Evolutionary conservation across 768 basidiomycete genomes (phyloP), one percentile per base, ranked within the genome.

Genomic region (Rhodotorula sphaerocarpa): DNA sequence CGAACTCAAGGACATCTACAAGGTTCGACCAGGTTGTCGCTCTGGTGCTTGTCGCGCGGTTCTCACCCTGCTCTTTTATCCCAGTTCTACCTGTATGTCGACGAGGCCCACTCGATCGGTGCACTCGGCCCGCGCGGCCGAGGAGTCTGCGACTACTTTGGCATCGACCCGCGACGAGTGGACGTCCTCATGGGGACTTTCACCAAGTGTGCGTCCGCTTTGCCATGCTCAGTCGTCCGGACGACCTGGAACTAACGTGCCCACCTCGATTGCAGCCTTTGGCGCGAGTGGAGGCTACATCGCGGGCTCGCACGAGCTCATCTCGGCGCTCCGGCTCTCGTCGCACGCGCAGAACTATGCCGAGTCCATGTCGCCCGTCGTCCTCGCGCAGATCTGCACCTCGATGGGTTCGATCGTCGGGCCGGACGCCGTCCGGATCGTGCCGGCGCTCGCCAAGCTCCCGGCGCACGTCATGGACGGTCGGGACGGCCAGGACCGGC

Each of bases 171-270:
- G 16, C 79, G 81, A 5, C 79, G 80, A 12, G 81, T 97, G 66
- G 95, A 99, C 73, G 81, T 99, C 65, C 82, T 95, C 65, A 99
- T 99, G 95, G 95, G 95, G 52, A 99, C 95, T 0, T 95, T 99
- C 75, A 99, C 93, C 30, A 79, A 79, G 63, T 78, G 78, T 63
- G 5, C 47, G 51, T 47, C 21, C 45, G 21, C 25, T 7, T 75
- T 74, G 53, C 73, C 23, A 41, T 59, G 23, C 50, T 39, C 34
- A 51, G 30, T 23, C 46, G n/a, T n/a, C n/a, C n/a, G n/a, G n/a
- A n/a, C n/a, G n/a, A n/a, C n/a, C n/a, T n/a, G n/a, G n/a, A n/a
- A n/a, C n/a, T n/a, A n/a, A n/a, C n/a, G n/a, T n/a, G n/a, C n/a
- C n/a, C n/a, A n/a, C n/a, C n/a, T n/a, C n/a, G n/a, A n/a, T n/a